Evolutionary conservation across 768 basidiomycete genomes (phyloP).

Genomic region (Phaffia tasmanica): DNA sequence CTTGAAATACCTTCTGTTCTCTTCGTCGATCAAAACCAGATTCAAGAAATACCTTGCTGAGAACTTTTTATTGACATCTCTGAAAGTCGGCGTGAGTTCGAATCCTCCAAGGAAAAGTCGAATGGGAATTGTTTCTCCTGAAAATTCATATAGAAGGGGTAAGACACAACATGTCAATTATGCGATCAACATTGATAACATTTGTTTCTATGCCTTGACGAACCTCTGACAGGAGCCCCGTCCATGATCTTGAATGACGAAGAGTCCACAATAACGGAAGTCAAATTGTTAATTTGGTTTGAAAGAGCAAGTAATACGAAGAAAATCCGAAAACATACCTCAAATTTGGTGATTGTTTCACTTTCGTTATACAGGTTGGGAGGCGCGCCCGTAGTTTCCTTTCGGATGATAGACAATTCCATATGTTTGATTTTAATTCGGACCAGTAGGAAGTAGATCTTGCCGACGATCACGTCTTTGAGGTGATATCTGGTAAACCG

Average conservation of each 20-base stretch:
- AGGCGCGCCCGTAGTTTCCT: conserved; percentile 90
- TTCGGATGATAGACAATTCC: conserved; percentile 94
- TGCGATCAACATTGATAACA: background rate
- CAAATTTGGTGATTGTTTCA: conserved; percentile 98
- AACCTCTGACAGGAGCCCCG: conserved; percentile 89
- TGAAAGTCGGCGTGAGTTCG: conserved; percentile 95
- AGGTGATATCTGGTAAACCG: conserved; percentile 69
- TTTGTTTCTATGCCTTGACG: no score
- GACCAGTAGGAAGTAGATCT: conserved; percentile 96
- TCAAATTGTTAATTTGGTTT: background rate
- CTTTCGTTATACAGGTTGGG: conserved; percentile 99
- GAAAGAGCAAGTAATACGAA: background rate
- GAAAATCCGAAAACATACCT: conserved; percentile 35
- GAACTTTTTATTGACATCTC: conserved; percentile 99
- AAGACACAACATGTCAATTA: background rate
- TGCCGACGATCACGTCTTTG: conserved; percentile 98
- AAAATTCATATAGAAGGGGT: background rate
- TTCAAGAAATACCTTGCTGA: conserved; percentile 94
- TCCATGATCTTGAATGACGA: conserved; percentile 69
- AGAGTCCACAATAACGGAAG: background rate
- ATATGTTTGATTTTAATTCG: conserved; percentile 99
- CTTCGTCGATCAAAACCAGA: conserved; percentile 91
- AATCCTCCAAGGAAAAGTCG: conserved; percentile 95
- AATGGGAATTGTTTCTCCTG: conserved; percentile 96
- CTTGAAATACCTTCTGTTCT: conserved; percentile 58